Evolutionary conservation across 768 basidiomycete genomes (phyloP), one percentile per base, ranked within the genome.

Genomic region (Mycena albidolilacea): DNA sequence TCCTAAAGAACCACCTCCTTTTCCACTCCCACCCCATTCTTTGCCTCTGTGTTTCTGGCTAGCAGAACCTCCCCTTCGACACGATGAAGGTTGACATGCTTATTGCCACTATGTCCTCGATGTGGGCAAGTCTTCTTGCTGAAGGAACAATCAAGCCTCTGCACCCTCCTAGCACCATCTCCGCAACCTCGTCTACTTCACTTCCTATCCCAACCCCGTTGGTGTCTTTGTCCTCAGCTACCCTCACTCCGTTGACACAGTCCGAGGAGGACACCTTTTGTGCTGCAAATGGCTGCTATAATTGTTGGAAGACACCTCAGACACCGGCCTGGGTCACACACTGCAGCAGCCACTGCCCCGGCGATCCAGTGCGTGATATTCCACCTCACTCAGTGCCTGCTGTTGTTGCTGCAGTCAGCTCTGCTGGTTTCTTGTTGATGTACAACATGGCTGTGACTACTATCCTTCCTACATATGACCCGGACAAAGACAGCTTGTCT

Each of bases 251-350:
- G 0, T n/a, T 67, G 43, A 67, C 66, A 0, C 43, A 67, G 11
- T 55, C 66, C 15, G 66, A 67, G 44, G 59, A 67, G 44, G 66
- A 67, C 15, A 17, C 44, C 5, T 43, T 67, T 7, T 17, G 57
- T 7, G 55, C 66, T 0, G 55, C 66, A 2, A 15, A 30, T 17
- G 57, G 66, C 7, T 67, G 66, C 19, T 67, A 67, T 35, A 55
- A 67, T 35, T 59, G 66, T 30, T 21, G 66, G 14, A 67, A 67
- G 35, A 67, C 66, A 2, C 66, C 66, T 41, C 55, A 58, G 44
- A 46, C 38, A 3, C 44, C 57, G 1, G 57, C n/a, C n/a, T n/a
- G n/a, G n/a, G n/a, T n/a, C n/a, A n/a, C n/a, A n/a, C n/a, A n/a
- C n/a, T n/a, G n/a, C n/a, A n/a, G n/a, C n/a, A n/a, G n/a, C n/a